Conservation (phyloP, 495 filamentous ascomycete species). For the Articulospora tetracladia region DNA sequence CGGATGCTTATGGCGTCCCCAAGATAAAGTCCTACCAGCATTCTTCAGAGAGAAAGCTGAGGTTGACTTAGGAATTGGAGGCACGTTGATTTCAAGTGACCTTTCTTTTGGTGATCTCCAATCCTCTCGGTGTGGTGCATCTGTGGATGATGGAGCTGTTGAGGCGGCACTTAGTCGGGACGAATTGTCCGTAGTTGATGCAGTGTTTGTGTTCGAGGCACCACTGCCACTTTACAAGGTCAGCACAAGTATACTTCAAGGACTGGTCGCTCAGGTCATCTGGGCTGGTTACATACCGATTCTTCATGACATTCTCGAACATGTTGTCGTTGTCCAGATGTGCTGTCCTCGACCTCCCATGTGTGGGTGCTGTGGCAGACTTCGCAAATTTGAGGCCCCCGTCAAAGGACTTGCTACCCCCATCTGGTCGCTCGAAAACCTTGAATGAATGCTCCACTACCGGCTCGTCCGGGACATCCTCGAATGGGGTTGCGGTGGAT, state of each 20-base stretch:
- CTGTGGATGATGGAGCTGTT: constrained; percentile 69
- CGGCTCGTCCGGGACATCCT: constrained; percentile 47
- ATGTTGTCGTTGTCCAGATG: constrained; percentile 49
- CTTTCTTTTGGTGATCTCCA: constrained; percentile 46
- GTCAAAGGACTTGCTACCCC: constrained; percentile 41
- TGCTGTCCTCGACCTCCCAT: constrained; percentile 24
- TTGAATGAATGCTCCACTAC: constrained; percentile 42
- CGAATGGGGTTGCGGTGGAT: constrained; percentile 61
- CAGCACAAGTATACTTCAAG: constrained; percentile 28
- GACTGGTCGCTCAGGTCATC: constrained; percentile 30
- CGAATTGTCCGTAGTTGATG: constrained; percentile 59
- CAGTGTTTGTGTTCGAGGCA: constrained; percentile 60
- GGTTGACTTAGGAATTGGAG: constrained; percentile 49
- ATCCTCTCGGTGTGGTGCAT: constrained; percentile 53
- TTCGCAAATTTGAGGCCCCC: constrained; percentile 42
- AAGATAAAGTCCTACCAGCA: constrained; percentile 72
- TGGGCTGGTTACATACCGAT: constrained; percentile 40
- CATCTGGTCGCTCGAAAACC: constrained; percentile 54
- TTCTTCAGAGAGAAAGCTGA: constrained; percentile 54
- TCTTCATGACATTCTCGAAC: constrained; percentile 48
- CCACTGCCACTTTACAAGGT: constrained; percentile 52
- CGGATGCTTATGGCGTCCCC: constrained; percentile 53
- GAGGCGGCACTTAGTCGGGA: constrained; percentile 70
- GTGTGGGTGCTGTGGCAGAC: constrained; percentile 34
- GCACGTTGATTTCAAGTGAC: constrained; percentile 52